Evolutionary conservation across 169 alveolate genomes (phyloP), one percentile per base, ranked within the genome.

Genomic region (Plasmodium chabaudi): DNA sequence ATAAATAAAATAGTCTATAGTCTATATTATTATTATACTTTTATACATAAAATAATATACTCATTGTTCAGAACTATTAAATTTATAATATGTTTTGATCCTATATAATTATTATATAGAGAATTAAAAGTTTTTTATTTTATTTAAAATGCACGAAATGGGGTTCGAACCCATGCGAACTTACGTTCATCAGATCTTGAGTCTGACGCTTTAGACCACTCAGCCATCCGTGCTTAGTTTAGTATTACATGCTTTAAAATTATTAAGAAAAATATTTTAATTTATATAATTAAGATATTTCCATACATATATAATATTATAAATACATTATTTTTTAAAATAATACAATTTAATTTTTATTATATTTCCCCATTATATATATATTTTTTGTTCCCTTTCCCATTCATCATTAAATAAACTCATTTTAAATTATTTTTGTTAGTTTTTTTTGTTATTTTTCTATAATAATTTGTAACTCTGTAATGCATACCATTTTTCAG

Each of bases 161-260:
- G 95, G 95, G 92, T 92, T 92, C 95, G 95, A 92, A 92, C 95
- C 95, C 95, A 92, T 89, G 95, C 89, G 95, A 89, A 92, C 94
- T 88, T 92, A 73, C 93, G 94, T 92, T 89, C 95, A 92, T 92
- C 92, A 92, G 95, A 92, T 92, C 95, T 92, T 92, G 95, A 92
- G 95, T 92, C 95, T 92, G 92, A 92, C 95, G 95, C 95, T 92
- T 92, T 92, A 92, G 95, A 92, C 95, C 95, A 89, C 95, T 92
- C 95, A 92, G 95, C 95, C 95, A 92, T 89, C 88, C 94, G 92
- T 92, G 94, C 95, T 79, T 25, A 12, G 59, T 15, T 13, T 51
- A 15, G n/a, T 15, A 51, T 51, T 51, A 2, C 59, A 13, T 15
- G 19, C 59, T 51, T 51, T 51, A 51, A 13, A 13, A 51, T 51